Evolutionary conservation across 805 yeast genomes (phyloP).

Genomic region (Hyphopichia homilentoma): DNA sequence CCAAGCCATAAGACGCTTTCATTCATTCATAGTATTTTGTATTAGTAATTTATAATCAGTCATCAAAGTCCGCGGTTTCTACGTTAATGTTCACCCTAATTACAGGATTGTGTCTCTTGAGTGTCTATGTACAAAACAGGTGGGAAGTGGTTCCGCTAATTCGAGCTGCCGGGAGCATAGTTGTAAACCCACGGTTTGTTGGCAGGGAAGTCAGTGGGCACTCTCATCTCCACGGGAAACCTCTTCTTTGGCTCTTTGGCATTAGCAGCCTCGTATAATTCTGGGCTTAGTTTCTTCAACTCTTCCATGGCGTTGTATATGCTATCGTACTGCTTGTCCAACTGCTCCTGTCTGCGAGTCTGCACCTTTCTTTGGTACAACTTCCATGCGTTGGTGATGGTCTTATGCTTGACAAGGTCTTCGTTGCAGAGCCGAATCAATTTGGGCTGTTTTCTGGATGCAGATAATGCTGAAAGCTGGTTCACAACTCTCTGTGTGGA

Average conservation of each 20-base stretch:
- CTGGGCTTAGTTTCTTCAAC: conserved; percentile 48
- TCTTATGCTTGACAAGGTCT: conserved; percentile 80
- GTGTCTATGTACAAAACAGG: no score
- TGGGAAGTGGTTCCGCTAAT: no score
- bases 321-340: conserved; percentile 59
- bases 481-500: conserved; percentile 43
- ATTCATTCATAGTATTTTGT: no score
- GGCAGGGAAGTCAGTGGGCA: conserved; percentile 90
- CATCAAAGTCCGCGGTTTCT: no score
- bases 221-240: conserved; percentile 79
- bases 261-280: conserved; percentile 59
- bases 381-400: conserved; percentile 82
- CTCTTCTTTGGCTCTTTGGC: conserved; percentile 33
- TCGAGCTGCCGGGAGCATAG: no score
- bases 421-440: conserved; percentile 71
- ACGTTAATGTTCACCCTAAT: no score
- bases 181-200: conserved; percentile 73
- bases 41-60: no score
- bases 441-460: conserved; percentile 84
- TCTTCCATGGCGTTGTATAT: conserved; percentile 72
- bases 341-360: conserved; percentile 32
- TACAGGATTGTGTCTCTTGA: no score
- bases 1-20: no score
- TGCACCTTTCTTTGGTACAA: conserved; percentile 52
- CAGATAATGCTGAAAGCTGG: conserved; percentile 79